Conservation (phyloP, 1,284 basidiomycete species). For the Ganoderma lucidum region DNA sequence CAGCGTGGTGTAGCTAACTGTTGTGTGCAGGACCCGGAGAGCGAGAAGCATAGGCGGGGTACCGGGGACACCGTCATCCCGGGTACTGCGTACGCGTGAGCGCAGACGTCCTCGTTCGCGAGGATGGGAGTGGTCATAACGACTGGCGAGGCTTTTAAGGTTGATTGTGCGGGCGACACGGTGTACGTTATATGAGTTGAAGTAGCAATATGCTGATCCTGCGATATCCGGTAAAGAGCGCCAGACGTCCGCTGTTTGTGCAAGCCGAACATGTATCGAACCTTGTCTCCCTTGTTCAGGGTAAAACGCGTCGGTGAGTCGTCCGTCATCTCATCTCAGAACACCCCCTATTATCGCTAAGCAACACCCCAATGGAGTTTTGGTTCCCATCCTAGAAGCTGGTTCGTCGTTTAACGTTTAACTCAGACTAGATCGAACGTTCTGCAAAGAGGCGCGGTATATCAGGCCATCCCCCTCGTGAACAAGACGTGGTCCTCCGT, state of each 20-base stretch:
- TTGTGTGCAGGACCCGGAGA: slow-evolving; percentile 32
- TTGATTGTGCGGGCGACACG: not conserved
- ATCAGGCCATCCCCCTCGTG: not conserved
- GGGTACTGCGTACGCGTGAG: not conserved
- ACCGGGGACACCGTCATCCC: slow-evolving; percentile 11
- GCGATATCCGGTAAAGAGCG: not conserved
- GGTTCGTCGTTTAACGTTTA: not conserved
- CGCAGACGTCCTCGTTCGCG: not conserved
- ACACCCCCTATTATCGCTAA: not conserved
- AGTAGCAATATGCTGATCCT: not conserved
- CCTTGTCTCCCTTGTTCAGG: not conserved
- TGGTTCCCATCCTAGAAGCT: not conserved
- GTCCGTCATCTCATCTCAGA: not conserved
- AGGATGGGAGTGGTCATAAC: not conserved
- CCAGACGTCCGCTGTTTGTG: not conserved
- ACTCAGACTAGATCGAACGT: not conserved
- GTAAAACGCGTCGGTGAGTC: not conserved
- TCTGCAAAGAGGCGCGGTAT: not conserved
- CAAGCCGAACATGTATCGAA: not conserved
- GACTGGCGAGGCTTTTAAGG: not conserved
- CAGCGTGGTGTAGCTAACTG: too few species aligned
- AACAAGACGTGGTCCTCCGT: not conserved
- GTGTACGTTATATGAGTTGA: not conserved
- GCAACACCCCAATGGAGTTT: not conserved
- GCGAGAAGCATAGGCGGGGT: slow-evolving; percentile 24